A percentile compares a stretch with the other conserved stretches of the same genome.
Evolutionary conservation across 495 filamentous ascomycete genomes (phyloP).

Genomic region (Penicillium antarcticum): DNA sequence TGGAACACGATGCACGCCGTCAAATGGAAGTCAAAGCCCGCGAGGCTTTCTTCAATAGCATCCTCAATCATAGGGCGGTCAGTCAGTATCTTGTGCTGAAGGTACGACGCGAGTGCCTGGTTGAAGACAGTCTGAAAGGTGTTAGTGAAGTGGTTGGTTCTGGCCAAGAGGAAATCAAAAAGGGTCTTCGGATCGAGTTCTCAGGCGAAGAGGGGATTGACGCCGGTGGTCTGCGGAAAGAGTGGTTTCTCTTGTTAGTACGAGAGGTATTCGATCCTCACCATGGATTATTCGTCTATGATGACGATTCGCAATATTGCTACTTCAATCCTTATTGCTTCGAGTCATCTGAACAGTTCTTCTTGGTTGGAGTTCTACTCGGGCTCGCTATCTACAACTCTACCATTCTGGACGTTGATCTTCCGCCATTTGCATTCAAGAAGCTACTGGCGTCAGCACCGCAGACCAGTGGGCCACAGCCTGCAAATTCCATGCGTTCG

Average conservation of each 20-base stretch:
- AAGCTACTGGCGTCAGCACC: conserved; percentile 78
- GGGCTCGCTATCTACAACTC: conserved; percentile 96
- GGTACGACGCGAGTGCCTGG: conserved; percentile 81
- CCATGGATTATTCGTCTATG: conserved; percentile 87
- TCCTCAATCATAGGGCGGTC: conserved; percentile 67
- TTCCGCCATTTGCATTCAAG: conserved; percentile 91
- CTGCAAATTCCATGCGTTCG: conserved; percentile 51
- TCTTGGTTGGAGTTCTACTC: conserved; percentile 82
- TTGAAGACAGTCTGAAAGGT: conserved; percentile 83
- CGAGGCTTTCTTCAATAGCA: conserved; percentile 88
- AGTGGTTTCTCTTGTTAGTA: conserved; percentile 92
- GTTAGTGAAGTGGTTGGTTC: conserved; percentile 86
- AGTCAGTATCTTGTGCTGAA: conserved; percentile 78
- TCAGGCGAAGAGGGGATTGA: conserved; percentile 88
- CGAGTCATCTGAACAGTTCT: conserved; percentile 92
- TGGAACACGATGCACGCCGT: conserved; percentile 84
- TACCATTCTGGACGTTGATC: conserved; percentile 85
- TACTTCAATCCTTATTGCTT: conserved; percentile 94
- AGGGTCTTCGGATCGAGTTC: conserved; percentile 85
- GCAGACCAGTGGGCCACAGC: conserved; percentile 44
- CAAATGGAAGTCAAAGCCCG: conserved; percentile 91
- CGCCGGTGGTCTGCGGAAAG: conserved; percentile 86
- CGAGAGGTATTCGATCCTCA: conserved; percentile 90
- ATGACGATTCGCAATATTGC: conserved; percentile 90
- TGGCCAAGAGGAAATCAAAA: conserved; percentile 87